Evolutionary conservation across 2,329 filamentous ascomycete genomes (phyloP).

Genomic region (Elsinoe fawcettii): DNA sequence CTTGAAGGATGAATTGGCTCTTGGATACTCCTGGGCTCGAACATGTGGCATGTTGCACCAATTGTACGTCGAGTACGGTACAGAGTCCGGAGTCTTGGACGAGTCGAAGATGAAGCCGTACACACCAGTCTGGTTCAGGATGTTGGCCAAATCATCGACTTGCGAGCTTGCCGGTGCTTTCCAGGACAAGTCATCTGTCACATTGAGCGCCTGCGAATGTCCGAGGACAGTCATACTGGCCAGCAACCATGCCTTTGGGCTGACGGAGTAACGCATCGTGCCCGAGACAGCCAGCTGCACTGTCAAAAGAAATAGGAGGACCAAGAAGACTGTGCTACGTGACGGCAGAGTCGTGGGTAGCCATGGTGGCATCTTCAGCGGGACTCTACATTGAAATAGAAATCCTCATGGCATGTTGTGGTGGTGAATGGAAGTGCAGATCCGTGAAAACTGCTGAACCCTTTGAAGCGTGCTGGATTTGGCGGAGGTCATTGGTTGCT

Average conservation of each 20-base stretch:
- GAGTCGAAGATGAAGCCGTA: constrained; percentile 70
- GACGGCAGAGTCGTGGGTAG: not conserved
- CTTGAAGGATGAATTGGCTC: constrained; percentile 47
- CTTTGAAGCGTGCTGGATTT: not conserved
- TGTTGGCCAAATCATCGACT: constrained; percentile 55
- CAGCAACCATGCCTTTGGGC: constrained; percentile 21
- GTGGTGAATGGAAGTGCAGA: not conserved
- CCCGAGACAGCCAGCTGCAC: constrained; percentile 22
- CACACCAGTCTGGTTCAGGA: constrained; percentile 52
- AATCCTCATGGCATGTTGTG: not conserved
- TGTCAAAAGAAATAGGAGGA: constrained; percentile 23
- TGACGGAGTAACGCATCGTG: constrained; percentile 26
- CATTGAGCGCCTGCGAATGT: constrained; percentile 9
- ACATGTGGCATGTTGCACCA: constrained; percentile 87
- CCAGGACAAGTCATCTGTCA: constrained; percentile 45
- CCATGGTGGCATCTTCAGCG: not conserved
- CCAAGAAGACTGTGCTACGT: constrained; percentile 18
- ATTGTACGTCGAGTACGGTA: constrained; percentile 60
- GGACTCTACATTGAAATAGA: not conserved
- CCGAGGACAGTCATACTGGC: constrained; percentile 7
- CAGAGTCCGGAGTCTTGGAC: constrained; percentile 48
- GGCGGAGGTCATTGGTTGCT: not conserved
- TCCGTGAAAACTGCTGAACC: not conserved
- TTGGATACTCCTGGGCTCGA: constrained; percentile 55
- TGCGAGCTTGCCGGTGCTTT: constrained; percentile 47